Evolutionary conservation across 2,329 filamentous ascomycete genomes (phyloP), one percentile per base, ranked within the genome.

Genomic region (Pseudocercospora macadamiae): DNA sequence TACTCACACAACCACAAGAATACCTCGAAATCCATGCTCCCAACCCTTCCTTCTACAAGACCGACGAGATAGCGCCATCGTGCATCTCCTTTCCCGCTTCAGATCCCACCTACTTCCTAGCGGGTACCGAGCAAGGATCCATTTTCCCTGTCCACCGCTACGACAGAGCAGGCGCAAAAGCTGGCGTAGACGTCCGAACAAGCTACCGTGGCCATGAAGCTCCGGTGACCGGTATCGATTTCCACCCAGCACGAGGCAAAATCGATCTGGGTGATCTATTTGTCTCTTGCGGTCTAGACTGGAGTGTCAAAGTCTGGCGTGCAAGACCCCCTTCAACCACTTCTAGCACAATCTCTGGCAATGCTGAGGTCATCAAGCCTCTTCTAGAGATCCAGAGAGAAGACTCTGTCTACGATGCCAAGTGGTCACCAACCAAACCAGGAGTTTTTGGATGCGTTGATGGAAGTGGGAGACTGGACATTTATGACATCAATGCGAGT

Each of bases 81-180:
- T 96, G 90, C 75, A 90, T 99, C 77, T 90, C 91, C 14, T 99
- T 99, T 77, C 95, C 95, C 0, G 87, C 93, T 70, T 89, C 92
- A 0, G 96, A 99, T 70, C 95, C 95, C 2, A 99, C 95, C 0
- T 97, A 96, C 76, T 99, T 99, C 81, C 86, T 99, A 3, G 90
- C 96, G 30, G 95, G 96, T 37, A 96, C 93, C 25, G 95, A 99
- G 78, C 95, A 99, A 79, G 96, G 96, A 51, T 89, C 89, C 47
- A 97, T 99, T 64, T 96, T 95, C 76, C 93, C 95, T 0, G 97
- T 96, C 73, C 95, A 99, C 75, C 85, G 95, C 62, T 99, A 99
- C 77, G 95, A 99, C 76, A 90, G 96, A 64, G 95, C 96, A 4
- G 95, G 95, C 58, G 95, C 95, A 64, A 97, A 97, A 79, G 93